Evolutionary conservation across 1,139 yeast species (phyloP).

Genomic region (Geotrichum restrictum): DNA sequence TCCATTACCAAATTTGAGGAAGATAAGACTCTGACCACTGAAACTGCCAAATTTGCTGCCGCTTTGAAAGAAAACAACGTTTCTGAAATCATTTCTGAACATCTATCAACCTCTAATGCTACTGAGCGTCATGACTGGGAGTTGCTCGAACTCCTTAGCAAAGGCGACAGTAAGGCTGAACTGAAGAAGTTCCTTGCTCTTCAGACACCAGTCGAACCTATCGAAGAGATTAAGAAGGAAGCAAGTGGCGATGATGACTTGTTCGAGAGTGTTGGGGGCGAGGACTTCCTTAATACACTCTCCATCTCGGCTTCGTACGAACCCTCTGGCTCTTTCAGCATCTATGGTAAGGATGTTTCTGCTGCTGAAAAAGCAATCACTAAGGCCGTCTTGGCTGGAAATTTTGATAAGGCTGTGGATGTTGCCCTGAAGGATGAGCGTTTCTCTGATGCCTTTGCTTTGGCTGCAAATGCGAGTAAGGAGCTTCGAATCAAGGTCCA

Average conservation of each 20-base stretch:
- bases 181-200: constrained; percentile 31
- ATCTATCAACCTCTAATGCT: constrained; percentile 42
- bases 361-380: constrained; percentile 50
- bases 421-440: constrained; percentile 60
- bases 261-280: constrained; percentile 31
- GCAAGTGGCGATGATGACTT: constrained; percentile 32
- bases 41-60: constrained; percentile 47
- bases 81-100: constrained; percentile 51
- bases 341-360: constrained; percentile 41
- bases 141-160: constrained; percentile 53
- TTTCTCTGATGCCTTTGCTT: constrained; percentile 72
- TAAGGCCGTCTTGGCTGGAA: constrained; percentile 58
- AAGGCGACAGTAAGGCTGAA: constrained; percentile 45
- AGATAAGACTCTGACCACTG: constrained; percentile 37
- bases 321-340: constrained; percentile 46
- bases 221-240: constrained; percentile 31
- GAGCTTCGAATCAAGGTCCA: constrained; percentile 61
- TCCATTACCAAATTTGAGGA: constrained; percentile 50
- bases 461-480: constrained; percentile 67
- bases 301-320: constrained; percentile 29
- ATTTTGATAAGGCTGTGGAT: constrained; percentile 64
- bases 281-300: constrained; percentile 34
- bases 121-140: constrained; percentile 73
- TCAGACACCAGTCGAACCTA: constrained; percentile 25
- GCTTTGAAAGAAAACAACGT: constrained; percentile 60